Conservation (phyloP, 2,329 filamentous ascomycete genomes). For the Sclerotinia nivalis region DNA sequence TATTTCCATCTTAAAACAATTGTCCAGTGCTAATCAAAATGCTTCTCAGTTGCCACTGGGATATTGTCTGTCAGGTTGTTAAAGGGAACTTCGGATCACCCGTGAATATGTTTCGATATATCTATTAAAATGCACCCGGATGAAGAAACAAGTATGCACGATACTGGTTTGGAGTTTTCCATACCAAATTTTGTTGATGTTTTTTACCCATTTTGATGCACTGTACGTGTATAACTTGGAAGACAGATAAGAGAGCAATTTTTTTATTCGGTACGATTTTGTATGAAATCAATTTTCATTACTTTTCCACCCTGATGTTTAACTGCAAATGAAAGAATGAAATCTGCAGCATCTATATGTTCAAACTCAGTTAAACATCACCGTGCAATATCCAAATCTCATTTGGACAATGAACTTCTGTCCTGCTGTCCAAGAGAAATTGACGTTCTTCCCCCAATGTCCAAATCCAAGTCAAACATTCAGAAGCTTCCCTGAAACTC, state of each 20-base stretch:
- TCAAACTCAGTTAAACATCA: fast-evolving
- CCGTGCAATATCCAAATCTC: background rate
- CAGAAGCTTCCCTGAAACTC: background rate
- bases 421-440: background rate
- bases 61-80: background rate
- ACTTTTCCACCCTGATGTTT: background rate
- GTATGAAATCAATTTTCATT: fast-evolving
- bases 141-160: background rate
- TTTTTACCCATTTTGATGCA: too few relatives aligned
- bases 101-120: background rate
- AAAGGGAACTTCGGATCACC: too few relatives aligned
- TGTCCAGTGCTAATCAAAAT: background rate
- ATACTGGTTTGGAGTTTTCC: too few relatives aligned
- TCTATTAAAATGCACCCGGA: background rate
- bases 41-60: background rate
- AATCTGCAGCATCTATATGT: background rate
- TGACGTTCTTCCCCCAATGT: background rate
- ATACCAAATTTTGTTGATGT: too few relatives aligned
- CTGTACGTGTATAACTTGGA: background rate
- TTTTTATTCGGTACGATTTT: background rate
- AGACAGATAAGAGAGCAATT: background rate
- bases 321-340: background rate
- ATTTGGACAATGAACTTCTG: background rate
- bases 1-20: background rate
- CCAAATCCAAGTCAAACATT: background rate